Base-by-base conservation (phyloP, 139 green algal species). In the Gonium pectorale region DNA sequence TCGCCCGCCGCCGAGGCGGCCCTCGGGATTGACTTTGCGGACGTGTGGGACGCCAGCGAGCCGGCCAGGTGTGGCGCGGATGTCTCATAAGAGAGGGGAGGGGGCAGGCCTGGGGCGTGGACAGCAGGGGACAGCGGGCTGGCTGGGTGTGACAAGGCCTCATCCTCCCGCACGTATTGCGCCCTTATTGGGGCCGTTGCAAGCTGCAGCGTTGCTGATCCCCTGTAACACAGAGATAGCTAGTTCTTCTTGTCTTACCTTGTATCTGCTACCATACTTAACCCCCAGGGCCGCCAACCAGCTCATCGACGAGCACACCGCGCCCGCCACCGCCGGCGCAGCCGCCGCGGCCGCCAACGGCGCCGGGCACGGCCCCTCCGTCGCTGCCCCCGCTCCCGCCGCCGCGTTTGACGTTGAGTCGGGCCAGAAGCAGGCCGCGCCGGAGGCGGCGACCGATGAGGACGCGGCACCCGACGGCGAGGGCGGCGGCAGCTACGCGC, bases 1-100 rank as follows among this genome's bases (percentile, higher is more conserved):
- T 46, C 26, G 29, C 75, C 75, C 0, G 75, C 59, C 5, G 59
- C 56, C 13, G 75, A 82, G 41, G 11, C 2, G 56, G 6, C 31
- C 7, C 56, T 82, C 59, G 75, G 59, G 1, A 5, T 72, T 9
- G 75, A 82, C 56, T 82, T 82, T 11, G 75, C 59, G 1, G 38
- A 82, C 0, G n/a, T 62, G 40, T 82, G 56, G 56, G 40, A 11
- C 29, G 56, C 37, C 26, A 70, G 56, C 37, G 27, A 66, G 37
- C 5, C 3, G 17, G 74, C 74, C 26, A 66, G n/a, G 72, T 80
- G 72, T 68, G 72, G 15, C 13, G 3, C 31, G n/a, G n/a, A n/a
- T n/a, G n/a, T n/a, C n/a, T n/a, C n/a, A n/a, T n/a, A n/a, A n/a
- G n/a, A n/a, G n/a, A n/a, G n/a, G n/a, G n/a, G n/a, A n/a, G n/a